Conservation (phyloP, 345 rosid genomes). For the Hevea brasiliensis region DNA sequence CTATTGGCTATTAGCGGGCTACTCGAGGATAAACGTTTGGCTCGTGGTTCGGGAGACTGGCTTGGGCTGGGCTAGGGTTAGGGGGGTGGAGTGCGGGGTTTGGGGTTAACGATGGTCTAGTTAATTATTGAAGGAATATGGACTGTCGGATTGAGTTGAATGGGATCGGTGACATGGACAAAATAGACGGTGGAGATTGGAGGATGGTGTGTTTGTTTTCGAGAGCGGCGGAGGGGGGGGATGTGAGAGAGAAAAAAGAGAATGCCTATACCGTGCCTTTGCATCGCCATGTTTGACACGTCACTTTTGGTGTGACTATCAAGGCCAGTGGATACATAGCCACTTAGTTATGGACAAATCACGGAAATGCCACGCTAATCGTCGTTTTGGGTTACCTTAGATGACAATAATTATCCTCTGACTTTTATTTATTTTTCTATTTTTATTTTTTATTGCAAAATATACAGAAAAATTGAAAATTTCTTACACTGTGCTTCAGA, state of each 20-base stretch:
- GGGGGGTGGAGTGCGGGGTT: background rate
- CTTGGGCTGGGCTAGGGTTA: slow-evolving; percentile 18
- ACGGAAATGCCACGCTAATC: background rate
- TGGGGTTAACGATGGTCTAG: background rate
- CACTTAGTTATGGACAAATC: background rate
- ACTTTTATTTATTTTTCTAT: too few species aligned
- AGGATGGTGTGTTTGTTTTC: slow-evolving; percentile 47
- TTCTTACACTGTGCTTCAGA: too few species aligned
- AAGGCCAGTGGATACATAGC: background rate
- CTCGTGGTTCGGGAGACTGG: slow-evolving; percentile 6
- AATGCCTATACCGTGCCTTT: background rate
- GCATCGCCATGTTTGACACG: slow-evolving; percentile 26
- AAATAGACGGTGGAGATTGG: slow-evolving; percentile 33
- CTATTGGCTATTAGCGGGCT: slow-evolving; percentile 18
- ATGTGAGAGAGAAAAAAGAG: background rate
- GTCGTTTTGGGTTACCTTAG: too few species aligned
- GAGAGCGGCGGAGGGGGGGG: slow-evolving; percentile 10
- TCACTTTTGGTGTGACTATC: slow-evolving; percentile 24
- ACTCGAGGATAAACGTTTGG: slow-evolving; percentile 25
- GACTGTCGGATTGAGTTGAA: slow-evolving; percentile 30
- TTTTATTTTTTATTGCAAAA: too few species aligned
- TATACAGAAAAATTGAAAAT: too few species aligned
- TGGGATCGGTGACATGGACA: slow-evolving; percentile 44
- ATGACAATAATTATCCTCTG: too few species aligned
- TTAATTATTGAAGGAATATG: slow-evolving; percentile 18